phyloP scores from a whole-genome alignment of 176 grass and related monocot species.

The Oryza rufipogon region DNA sequence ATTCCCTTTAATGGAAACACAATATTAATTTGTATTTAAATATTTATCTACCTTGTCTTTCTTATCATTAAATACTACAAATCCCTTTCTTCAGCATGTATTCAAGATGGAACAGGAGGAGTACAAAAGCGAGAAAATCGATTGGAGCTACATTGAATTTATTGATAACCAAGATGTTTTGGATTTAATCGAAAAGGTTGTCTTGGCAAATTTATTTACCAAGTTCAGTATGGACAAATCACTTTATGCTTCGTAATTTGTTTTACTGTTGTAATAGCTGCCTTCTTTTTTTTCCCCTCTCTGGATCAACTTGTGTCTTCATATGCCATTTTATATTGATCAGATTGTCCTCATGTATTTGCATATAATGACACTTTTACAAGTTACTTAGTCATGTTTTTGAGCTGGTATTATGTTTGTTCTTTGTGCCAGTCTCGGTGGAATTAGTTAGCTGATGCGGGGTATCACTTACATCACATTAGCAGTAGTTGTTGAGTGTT shows the following conservation, averaged over 20 bases:
- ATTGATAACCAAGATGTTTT: constrained; percentile 99
- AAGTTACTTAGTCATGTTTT: not conserved
- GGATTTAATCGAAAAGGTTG: constrained; percentile 99
- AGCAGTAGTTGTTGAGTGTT: constrained; percentile 1
- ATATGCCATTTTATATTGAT: constrained; percentile 32
- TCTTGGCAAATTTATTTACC: constrained; percentile 19
- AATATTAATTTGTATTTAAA: not conserved
- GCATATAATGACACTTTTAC: constrained; percentile 18
- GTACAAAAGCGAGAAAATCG: constrained; percentile 93
- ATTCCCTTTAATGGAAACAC: constrained; percentile 11
- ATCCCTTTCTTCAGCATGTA: constrained; percentile 77
- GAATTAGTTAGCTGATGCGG: not conserved
- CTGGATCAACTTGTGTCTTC: not conserved
- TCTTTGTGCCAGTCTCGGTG: not conserved
- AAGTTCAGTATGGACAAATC: not conserved
- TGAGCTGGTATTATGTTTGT: not conserved
- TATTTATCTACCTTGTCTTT: constrained; percentile 38
- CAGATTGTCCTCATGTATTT: not conserved
- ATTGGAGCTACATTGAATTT: constrained; percentile 99
- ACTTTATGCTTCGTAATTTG: constrained; percentile 23
- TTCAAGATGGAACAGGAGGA: constrained; percentile 99
- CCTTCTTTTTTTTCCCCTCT: not conserved
- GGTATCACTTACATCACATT: not conserved
- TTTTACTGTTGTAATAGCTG: not conserved
- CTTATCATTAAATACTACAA: constrained; percentile 32